Percentiles rank a stretch among this genome's conserved stretches.
These are phyloP conservation scores for Trichophyton benhamiae DNA, from an alignment of 2,329 filamentous ascomycete genomes.

Conservation along the genomic window DNA sequence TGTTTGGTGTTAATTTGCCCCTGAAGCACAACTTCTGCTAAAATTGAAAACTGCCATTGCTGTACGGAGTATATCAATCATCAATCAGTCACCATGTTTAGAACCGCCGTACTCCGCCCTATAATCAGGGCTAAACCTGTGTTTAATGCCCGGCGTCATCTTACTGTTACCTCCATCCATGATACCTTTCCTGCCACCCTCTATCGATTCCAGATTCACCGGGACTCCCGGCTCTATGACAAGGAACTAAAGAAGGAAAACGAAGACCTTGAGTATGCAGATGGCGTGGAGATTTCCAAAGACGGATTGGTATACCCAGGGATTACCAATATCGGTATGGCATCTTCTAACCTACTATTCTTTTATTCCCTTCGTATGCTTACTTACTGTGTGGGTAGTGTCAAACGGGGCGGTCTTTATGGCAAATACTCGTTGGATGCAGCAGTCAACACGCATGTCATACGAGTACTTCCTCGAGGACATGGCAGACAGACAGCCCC, in stretches of 20 bases:
- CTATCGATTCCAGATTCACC: slow-evolving; percentile 9
- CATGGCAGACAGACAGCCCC: slow-evolving; percentile 8
- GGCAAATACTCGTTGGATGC: slow-evolving; percentile 15
- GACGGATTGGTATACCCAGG: slow-evolving; percentile 5
- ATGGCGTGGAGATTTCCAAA: slow-evolving; percentile 1
- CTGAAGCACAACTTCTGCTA: too few relatives aligned
- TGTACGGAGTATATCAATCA: too few relatives aligned
- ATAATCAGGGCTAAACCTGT: not conserved
- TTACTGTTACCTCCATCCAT: slow-evolving; percentile 4
- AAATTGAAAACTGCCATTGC: too few relatives aligned
- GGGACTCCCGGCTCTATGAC: slow-evolving; percentile 6
- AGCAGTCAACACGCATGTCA: slow-evolving; percentile 12
- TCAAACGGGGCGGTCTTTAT: slow-evolving; percentile 15
- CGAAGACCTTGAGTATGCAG: slow-evolving; percentile 8
- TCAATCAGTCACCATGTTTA: too few relatives aligned
- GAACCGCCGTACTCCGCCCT: too few relatives aligned
- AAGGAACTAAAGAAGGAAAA: slow-evolving; percentile 7
- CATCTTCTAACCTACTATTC: not conserved
- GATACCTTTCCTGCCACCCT: slow-evolving; percentile 9
- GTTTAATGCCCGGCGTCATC: not conserved
- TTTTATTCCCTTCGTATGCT: not conserved
- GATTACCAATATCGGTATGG: not conserved
- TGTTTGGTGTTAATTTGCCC: too few relatives aligned
- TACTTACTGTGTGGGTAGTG: slow-evolving; percentile 5
- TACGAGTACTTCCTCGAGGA: slow-evolving; percentile 11